Percentiles rank a stretch among this genome's conserved stretches.
Evolutionary conservation across 208 protist species (phyloP).

Genomic region (Sergeia podlipaevii): DNA sequence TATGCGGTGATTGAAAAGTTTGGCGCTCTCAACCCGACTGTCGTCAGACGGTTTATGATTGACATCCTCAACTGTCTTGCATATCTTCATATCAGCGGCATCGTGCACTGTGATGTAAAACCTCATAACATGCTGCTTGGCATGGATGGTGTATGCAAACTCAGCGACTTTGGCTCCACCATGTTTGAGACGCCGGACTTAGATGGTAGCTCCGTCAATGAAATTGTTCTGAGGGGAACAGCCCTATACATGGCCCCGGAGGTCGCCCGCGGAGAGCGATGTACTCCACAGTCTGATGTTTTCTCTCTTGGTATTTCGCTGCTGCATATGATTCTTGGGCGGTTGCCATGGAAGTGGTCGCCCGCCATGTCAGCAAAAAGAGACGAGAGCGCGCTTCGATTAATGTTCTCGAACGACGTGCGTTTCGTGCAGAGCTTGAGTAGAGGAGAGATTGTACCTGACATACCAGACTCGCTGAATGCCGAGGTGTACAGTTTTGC

Average conservation of each 20-base stretch:
- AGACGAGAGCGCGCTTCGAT: slow-evolving; percentile 22
- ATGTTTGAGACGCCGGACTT: slow-evolving; percentile 31
- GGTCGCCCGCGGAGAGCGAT: slow-evolving; percentile 46
- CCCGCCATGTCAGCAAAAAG: slow-evolving; percentile 20
- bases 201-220: background rate
- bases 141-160: slow-evolving; percentile 78
- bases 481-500: slow-evolving; percentile 48
- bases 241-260: slow-evolving; percentile 85
- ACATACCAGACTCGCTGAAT: slow-evolving; percentile 54
- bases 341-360: slow-evolving; percentile 61
- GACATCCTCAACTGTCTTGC: slow-evolving; percentile 73
- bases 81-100: slow-evolving; percentile 67
- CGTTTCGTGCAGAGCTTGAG: slow-evolving; percentile 57
- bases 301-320: slow-evolving; percentile 78
- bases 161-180: slow-evolving; percentile 85
- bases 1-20: slow-evolving; percentile 68
- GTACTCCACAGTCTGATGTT: slow-evolving; percentile 68
- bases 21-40: slow-evolving; percentile 39
- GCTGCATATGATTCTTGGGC: slow-evolving; percentile 74
- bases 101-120: slow-evolving; percentile 87
- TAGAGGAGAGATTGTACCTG: slow-evolving; percentile 36
- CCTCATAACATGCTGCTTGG: slow-evolving; percentile 84
- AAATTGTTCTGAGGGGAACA: slow-evolving; percentile 56
- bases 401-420: slow-evolving; percentile 32
- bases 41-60: slow-evolving; percentile 64